phyloP scores from a whole-genome alignment of 1,284 basidiomycete genomes.

The Coniophora puteana region DNA sequence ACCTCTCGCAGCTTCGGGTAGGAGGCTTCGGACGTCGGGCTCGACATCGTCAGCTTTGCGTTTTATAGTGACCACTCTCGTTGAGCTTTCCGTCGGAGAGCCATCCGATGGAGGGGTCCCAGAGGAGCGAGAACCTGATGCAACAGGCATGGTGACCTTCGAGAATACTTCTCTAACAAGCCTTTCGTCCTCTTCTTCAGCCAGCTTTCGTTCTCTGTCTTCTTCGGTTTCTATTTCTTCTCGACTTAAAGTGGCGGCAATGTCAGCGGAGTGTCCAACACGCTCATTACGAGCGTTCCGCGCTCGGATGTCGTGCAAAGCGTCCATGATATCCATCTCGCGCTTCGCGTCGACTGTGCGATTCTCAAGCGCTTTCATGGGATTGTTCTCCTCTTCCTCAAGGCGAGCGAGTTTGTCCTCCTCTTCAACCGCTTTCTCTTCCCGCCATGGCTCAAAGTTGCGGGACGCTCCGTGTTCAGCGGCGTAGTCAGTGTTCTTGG shows the following conservation, averaged over 20 bases:
- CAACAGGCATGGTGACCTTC: conserved; percentile 52
- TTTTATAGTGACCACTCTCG: conserved; percentile 66
- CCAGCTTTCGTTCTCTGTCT: conserved; percentile 56
- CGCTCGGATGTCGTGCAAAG: conserved; percentile 90
- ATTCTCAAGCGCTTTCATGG: conserved; percentile 96
- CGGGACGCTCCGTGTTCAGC: conserved; percentile 93
- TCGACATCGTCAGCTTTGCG: conserved; percentile 73
- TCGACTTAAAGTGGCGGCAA: conserved; percentile 51
- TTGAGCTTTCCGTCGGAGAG: conserved; percentile 23
- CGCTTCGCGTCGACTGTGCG: conserved; percentile 88
- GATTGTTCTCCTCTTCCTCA: conserved; percentile 89
- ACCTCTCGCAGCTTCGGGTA: conserved; percentile 71
- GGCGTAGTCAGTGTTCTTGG: conserved; percentile 93
- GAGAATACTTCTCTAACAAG: conserved; percentile 85
- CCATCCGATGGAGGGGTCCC: conserved; percentile 22
- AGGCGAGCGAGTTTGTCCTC: conserved; percentile 75
- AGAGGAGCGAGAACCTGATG: conserved; percentile 18
- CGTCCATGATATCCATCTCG: conserved; percentile 98
- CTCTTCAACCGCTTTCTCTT: conserved; percentile 68
- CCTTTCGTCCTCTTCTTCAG: conserved; percentile 91
- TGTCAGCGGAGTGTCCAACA: conserved; percentile 62
- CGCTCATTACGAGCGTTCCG: conserved; percentile 91
- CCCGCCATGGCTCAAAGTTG: conserved; percentile 93
- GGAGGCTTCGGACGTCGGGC: conserved; percentile 65
- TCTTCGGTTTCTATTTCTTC: conserved; percentile 72